Evolutionary conservation across 139 green algal genomes (phyloP).

Genomic region (Micromonas commoda): DNA sequence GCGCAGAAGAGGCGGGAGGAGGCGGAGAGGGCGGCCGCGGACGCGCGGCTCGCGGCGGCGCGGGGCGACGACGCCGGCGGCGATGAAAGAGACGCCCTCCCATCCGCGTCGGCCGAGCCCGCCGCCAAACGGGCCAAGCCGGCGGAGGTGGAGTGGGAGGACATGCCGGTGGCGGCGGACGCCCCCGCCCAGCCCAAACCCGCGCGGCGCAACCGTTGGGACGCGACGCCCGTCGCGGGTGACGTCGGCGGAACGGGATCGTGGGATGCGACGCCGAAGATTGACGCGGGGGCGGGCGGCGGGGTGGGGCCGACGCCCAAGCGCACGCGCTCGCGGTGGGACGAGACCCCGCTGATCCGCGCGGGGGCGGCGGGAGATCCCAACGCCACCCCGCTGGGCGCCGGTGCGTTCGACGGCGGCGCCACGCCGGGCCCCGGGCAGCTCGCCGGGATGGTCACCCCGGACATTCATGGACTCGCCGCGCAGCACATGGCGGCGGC

Average conservation of each 20-base stretch:
- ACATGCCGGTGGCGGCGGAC: no score
- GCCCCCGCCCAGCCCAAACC: no score
- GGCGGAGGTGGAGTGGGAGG: neutral
- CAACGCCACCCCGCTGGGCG: neutral
- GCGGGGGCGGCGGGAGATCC: neutral
- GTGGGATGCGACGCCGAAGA: slow-evolving; percentile 28
- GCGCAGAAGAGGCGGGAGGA: slow-evolving; percentile 12
- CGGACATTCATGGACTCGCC: slow-evolving; percentile 29
- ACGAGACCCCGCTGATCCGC: slow-evolving; percentile 24
- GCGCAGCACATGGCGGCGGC: slow-evolving; percentile 33
- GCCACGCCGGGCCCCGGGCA: neutral
- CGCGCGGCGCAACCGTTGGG: no score
- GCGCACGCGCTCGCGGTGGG: slow-evolving; percentile 13
- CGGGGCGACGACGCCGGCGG: neutral
- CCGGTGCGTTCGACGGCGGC: neutral
- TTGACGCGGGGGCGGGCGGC: no score
- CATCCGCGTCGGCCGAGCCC: neutral
- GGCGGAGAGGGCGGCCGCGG: neutral
- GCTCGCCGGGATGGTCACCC: neutral
- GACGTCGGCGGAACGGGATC: no score
- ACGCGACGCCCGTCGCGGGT: no score
- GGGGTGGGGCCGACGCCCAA: neutral
- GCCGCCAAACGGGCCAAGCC: neutral
- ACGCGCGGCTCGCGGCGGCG: neutral
- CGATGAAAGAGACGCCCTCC: neutral